These are phyloP conservation scores for Aureobasidium sp. DNA, from an alignment of 2,329 filamentous ascomycete species.

Conservation along the genomic window DNA sequence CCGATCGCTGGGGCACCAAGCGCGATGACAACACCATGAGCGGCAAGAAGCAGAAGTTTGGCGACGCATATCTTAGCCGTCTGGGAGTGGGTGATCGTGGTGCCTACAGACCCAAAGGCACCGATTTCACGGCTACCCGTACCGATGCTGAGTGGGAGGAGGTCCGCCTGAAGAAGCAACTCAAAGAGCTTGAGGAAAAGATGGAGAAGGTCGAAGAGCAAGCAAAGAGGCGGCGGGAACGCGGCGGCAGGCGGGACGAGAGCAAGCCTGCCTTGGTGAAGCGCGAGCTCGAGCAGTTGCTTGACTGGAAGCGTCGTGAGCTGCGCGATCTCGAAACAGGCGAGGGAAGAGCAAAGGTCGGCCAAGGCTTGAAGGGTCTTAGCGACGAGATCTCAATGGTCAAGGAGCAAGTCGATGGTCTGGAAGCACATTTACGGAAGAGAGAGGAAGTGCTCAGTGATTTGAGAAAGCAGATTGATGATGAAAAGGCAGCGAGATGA, in stretches of 20 bases:
- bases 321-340: conserved; percentile 69
- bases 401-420: conserved; percentile 86
- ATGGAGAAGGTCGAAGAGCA: conserved; percentile 74
- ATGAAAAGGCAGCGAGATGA: conserved; percentile 45
- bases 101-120: conserved; percentile 73
- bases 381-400: conserved; percentile 82
- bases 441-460: conserved; percentile 70
- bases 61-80: conserved; percentile 89
- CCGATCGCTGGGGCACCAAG: conserved; percentile 71
- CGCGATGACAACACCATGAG: conserved; percentile 74
- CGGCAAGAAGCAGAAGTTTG: conserved; percentile 92
- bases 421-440: conserved; percentile 73
- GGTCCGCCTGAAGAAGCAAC: conserved; percentile 85
- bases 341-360: conserved; percentile 59
- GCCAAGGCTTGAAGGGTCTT: conserved; percentile 67
- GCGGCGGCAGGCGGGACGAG: conserved; percentile 53
- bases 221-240: conserved; percentile 42
- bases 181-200: conserved; percentile 82
- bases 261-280: conserved; percentile 87
- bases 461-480: conserved; percentile 74
- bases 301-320: conserved; percentile 87
- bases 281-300: conserved; percentile 82
- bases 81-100: conserved; percentile 70
- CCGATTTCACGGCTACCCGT: conserved; percentile 79
- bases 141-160: conserved; percentile 95